Conservation (phyloP, 139 green algal genomes). For the Chlamydomonas eustigma region DNA sequence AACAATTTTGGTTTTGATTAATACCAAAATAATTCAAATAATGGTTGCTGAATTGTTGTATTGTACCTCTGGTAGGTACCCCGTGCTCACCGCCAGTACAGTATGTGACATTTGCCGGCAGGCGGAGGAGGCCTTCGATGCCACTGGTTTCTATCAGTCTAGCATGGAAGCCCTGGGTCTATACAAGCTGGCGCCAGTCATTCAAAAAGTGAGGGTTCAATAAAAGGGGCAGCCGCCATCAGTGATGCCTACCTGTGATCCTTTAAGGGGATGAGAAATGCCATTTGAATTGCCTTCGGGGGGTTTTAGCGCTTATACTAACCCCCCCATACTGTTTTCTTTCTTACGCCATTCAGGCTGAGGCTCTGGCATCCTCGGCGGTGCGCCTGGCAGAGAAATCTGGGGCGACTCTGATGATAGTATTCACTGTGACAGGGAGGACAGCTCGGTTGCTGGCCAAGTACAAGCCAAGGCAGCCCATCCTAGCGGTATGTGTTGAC, state of each 20-base stretch:
- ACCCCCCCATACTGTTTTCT: no score
- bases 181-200: not conserved
- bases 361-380: slow-evolving; percentile 72
- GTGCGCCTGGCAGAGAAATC: slow-evolving; percentile 83
- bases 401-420: slow-evolving; percentile 74
- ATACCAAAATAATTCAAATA: no score
- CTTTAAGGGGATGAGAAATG: not conserved
- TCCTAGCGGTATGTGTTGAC: slow-evolving; percentile 2
- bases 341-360: slow-evolving; percentile 48
- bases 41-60: no score
- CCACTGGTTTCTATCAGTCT: slow-evolving; percentile 39
- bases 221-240: not conserved
- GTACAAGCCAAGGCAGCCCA: slow-evolving; percentile 26
- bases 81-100: slow-evolving; percentile 22
- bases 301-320: no score
- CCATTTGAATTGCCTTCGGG: no score
- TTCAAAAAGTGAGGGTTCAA: slow-evolving; percentile 12
- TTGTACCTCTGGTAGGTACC: not conserved
- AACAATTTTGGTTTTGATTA: no score
- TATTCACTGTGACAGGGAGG: slow-evolving; percentile 62
- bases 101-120: slow-evolving; percentile 54
- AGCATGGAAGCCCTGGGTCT: not conserved
- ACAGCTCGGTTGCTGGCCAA: slow-evolving; percentile 66
- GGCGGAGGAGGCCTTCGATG: slow-evolving; percentile 48
- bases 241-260: not conserved